phyloP scores from a whole-genome alignment of 352 stramenopile species.

The Phytopythium boreale region DNA sequence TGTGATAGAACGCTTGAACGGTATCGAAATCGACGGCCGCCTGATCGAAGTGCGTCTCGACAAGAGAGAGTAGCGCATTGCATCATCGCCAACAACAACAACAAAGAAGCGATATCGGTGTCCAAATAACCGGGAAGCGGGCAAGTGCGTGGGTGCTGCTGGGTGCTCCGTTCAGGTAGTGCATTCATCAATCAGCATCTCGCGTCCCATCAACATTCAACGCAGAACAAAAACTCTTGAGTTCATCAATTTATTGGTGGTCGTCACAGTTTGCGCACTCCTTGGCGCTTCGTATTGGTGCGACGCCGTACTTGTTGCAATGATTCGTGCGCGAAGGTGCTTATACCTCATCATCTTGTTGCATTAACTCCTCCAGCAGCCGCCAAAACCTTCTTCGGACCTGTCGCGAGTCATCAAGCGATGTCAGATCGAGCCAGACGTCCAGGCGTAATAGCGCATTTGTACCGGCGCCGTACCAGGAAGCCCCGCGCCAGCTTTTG shows the following conservation, averaged over 20 bases:
- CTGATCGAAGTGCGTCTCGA: conserved; percentile 69
- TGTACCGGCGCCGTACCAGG: neutral
- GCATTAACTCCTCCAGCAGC: conserved; percentile 36
- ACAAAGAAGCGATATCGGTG: neutral
- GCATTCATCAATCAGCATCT: neutral
- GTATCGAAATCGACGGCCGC: conserved; percentile 59
- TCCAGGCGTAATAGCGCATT: neutral
- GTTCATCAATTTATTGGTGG: neutral
- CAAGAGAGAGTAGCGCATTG: conserved; percentile 33
- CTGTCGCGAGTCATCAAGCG: conserved; percentile 12
- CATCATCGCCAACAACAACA: neutral
- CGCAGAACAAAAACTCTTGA: neutral
- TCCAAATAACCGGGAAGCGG: neutral
- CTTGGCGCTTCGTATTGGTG: too few relatives aligned
- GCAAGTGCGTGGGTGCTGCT: neutral
- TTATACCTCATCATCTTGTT: conserved; percentile 9
- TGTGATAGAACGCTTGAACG: conserved; percentile 55
- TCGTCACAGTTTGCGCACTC: neutral
- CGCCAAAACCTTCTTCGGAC: conserved; percentile 32
- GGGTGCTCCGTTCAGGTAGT: neutral
- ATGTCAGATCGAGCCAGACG: neutral
- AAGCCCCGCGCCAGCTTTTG: conserved; percentile 4
- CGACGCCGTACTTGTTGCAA: neutral
- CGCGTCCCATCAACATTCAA: neutral
- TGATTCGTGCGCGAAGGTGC: neutral